Conservation (phyloP, 768 basidiomycete genomes). For the Polyporus arcularius region DNA sequence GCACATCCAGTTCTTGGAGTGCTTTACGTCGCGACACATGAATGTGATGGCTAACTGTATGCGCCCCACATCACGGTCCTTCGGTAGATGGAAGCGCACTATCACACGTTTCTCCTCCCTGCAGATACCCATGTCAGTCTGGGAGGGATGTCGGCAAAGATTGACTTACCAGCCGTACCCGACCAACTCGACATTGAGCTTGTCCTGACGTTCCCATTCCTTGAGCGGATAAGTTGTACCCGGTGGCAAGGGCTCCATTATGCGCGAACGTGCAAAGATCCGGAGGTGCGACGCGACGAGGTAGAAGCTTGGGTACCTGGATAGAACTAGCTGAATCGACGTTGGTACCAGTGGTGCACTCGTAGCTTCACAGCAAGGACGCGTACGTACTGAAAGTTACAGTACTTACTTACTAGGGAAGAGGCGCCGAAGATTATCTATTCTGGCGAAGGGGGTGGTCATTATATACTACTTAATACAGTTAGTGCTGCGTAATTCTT, state of each 20-base stretch:
- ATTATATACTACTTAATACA: too few relatives aligned
- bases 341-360: too few relatives aligned
- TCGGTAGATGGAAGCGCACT: constrained; percentile 13
- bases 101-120: constrained; percentile 12
- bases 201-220: constrained; percentile 9
- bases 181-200: constrained; percentile 14
- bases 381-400: too few relatives aligned
- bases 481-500: too few relatives aligned
- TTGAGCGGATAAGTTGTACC: not conserved
- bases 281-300: not conserved
- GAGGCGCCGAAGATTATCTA: too few relatives aligned
- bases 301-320: too few relatives aligned
- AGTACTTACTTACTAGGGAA: too few relatives aligned
- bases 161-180: constrained; percentile 10
- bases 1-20: constrained; percentile 13
- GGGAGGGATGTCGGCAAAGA: too few relatives aligned
- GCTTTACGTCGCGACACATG: constrained; percentile 11
- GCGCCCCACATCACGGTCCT: constrained; percentile 2
- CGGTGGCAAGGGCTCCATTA: too few relatives aligned
- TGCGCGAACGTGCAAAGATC: not conserved
- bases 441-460: too few relatives aligned
- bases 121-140: not conserved
- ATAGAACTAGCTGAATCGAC: too few relatives aligned
- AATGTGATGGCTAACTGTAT: not conserved
- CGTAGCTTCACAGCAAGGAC: too few relatives aligned